Base-by-base conservation (phyloP, 192 early-diverging fungal genomes). In the Hyaloraphidium curvatum region DNA sequence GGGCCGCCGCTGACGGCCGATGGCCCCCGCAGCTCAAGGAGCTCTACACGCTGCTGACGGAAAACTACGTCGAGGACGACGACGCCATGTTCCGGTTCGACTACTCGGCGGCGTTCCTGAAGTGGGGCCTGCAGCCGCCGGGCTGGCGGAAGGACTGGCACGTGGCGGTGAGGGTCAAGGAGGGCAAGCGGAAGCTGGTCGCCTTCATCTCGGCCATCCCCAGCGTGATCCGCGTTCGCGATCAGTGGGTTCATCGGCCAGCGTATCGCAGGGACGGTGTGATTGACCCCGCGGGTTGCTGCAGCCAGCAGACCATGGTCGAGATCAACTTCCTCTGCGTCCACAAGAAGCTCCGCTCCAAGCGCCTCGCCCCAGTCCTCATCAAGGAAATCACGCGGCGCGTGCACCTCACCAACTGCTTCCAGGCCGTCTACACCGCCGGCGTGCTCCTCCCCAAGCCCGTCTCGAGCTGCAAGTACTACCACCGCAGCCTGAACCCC, bases 241-340 rank as follows among this genome's bases (percentile, higher is more conserved):
- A 13, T 11, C 35, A 17, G 35, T 17, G 35, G 11, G 17, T 37
- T 37, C 35, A n/a, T n/a, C 35, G 17, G 35, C 11, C 35, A 13
- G 35, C 35, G 35, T 37, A 11, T 17, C 35, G 11, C 11, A 37
- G 11, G 35, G 35, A 37, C 35, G 17, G 35, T 13, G 17, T 13
- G 17, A 37, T 11, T 37, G 17, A 37, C 17, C 17, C 11, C 17
- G 35, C 11, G 11, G 35, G 35, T 37, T 37, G 11, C 35, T 25
- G 7, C 2, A 56, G 60, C 55, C 61, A 65, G 4, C 77, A 78
- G 53, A 57, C 66, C 16, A 74, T 97, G 68, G 87, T 87, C 1
- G 95, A 96, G 62, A 97, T 98, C 75, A 98, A 98, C 74, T 97
- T 93, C 58, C 65, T 98, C 55, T 95, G 91, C 62, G 69, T 96